phyloP scores from a whole-genome alignment of 331 rosid species.

The Pyrus hybrid region DNA sequence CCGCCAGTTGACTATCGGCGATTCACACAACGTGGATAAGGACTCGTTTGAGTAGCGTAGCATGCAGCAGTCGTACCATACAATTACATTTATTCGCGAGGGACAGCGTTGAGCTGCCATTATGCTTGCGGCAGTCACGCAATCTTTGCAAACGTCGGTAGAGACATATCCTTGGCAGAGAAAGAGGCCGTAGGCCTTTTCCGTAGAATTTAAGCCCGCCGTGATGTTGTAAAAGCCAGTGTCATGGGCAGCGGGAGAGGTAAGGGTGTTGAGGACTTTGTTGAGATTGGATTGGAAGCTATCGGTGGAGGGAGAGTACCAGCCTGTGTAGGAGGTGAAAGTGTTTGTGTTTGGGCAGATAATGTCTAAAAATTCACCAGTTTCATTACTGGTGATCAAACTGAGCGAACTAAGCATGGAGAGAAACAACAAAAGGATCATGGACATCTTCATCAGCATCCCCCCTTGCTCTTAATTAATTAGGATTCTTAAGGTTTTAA shows the following conservation, averaged over 20 bases:
- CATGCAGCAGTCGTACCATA: background rate
- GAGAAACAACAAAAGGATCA: too few species aligned
- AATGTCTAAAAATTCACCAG: too few species aligned
- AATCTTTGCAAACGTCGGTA: background rate
- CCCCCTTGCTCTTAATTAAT: too few species aligned
- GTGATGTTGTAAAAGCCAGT: background rate
- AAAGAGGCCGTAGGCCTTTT: background rate
- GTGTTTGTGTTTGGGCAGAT: background rate
- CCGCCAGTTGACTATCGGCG: fast-evolving
- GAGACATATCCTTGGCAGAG: conserved; percentile 19
- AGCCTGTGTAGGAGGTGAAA: background rate
- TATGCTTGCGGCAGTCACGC: conserved; percentile 1
- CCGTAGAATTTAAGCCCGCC: background rate
- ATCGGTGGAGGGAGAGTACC: too few species aligned
- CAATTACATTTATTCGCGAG: background rate
- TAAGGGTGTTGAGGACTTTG: background rate
- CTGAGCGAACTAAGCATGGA: too few species aligned
- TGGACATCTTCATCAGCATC: too few species aligned
- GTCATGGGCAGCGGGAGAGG: background rate
- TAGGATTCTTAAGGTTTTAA: too few species aligned
- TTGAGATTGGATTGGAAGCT: background rate
- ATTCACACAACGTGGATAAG: too few species aligned
- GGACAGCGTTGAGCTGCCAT: background rate
- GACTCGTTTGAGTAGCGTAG: too few species aligned
- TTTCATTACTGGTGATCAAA: too few species aligned